These are phyloP conservation scores for Vanrija humicola DNA, from an alignment of 1,284 basidiomycete genomes.

Conservation along the genomic window DNA sequence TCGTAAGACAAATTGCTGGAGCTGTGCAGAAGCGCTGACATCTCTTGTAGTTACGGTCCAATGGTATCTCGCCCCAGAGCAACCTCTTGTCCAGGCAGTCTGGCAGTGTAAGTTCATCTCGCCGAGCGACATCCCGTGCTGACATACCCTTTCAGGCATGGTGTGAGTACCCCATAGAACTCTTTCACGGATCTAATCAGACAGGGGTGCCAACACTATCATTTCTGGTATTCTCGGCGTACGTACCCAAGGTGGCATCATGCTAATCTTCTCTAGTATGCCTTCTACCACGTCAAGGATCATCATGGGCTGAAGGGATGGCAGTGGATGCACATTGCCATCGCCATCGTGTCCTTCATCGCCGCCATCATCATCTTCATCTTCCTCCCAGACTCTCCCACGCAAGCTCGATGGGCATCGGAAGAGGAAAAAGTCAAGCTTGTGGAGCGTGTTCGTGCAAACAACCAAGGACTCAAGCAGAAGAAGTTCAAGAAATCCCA, in stretches of 20 bases:
- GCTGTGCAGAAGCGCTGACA: not conserved
- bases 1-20: not conserved
- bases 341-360: constrained; percentile 19
- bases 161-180: not conserved
- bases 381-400: constrained; percentile 26
- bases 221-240: constrained; percentile 6
- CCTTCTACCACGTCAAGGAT: constrained; percentile 22
- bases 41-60: constrained; percentile 20
- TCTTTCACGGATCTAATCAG: too few species aligned
- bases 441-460: constrained; percentile 31
- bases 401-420: constrained; percentile 24
- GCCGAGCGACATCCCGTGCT: constrained; percentile 1
- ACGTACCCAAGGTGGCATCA: not conserved
- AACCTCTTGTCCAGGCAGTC: constrained; percentile 17
- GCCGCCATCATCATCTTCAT: constrained; percentile 12
- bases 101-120: constrained; percentile 10
- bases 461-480: constrained; percentile 33
- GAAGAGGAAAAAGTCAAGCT: constrained; percentile 23
- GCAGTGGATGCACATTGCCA: constrained; percentile 31
- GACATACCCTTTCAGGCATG: constrained; percentile 14
- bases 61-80: constrained; percentile 25
- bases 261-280: constrained; percentile 18
- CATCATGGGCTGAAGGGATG: constrained; percentile 18
- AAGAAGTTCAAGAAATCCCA: constrained; percentile 5
- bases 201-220: not conserved